Conservation (phyloP, 495 filamentous ascomycete genomes). For the Trichoderma virens region DNA sequence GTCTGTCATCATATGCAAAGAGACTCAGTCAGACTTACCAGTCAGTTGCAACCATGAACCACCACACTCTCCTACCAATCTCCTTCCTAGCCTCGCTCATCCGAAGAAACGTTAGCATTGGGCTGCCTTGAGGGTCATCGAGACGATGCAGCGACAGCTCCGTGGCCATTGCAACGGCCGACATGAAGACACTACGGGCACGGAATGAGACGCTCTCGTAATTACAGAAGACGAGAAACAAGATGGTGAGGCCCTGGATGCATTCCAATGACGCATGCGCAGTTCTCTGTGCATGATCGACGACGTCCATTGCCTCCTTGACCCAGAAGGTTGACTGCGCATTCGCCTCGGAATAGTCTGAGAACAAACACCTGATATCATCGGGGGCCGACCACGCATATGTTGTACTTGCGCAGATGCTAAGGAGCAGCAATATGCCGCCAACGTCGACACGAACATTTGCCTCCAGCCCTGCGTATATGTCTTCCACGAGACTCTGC, state of each 20-base stretch:
- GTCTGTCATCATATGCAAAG: too few species aligned
- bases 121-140: slow-evolving; percentile 21
- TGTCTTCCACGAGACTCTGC: slow-evolving; percentile 21
- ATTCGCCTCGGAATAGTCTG: slow-evolving; percentile 23
- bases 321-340: slow-evolving; percentile 26
- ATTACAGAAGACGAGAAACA: slow-evolving; percentile 27
- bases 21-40: too few species aligned
- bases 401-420: slow-evolving; percentile 33
- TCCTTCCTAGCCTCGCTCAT: slow-evolving; percentile 20
- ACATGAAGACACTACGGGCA: slow-evolving; percentile 21
- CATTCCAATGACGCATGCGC: slow-evolving; percentile 29
- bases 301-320: slow-evolving; percentile 26
- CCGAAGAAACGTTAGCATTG: background rate
- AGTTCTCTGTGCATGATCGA: slow-evolving; percentile 27
- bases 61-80: slow-evolving; percentile 36
- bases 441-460: slow-evolving; percentile 22
- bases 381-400: slow-evolving; percentile 30
- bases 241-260: slow-evolving; percentile 32
- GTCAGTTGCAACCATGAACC: slow-evolving; percentile 36
- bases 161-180: slow-evolving; percentile 25
- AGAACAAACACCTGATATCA: slow-evolving; percentile 18
- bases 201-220: slow-evolving; percentile 28
- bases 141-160: slow-evolving; percentile 32
- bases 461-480: slow-evolving; percentile 25
- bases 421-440: slow-evolving; percentile 29